Base-by-base conservation (phyloP, 2,329 filamentous ascomycete species). In the Aphanoascus verrucosus region DNA sequence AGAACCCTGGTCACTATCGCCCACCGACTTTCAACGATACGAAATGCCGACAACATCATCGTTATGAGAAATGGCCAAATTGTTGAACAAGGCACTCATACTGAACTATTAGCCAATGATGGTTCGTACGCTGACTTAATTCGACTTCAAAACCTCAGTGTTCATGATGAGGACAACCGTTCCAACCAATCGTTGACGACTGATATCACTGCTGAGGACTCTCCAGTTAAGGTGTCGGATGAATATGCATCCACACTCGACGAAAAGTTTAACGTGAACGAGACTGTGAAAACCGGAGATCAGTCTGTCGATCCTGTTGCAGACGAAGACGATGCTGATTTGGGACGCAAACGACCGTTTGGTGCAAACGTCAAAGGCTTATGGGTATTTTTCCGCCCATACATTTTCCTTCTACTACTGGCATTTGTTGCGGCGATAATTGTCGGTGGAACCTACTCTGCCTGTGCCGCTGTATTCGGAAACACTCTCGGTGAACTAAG, bases 381-480 rank as follows among this genome's bases (percentile, higher is more conserved):
- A 61, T 55, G 55, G 31, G 67, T 62, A 15, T 62, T 68, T 52
- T 56, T 72, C 4, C 65, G 71, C 15, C 75, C 74, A 0, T 71
- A 77, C 53, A 55, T 72, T 0, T 61, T 74, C 0, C 62, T 72
- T 5, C 63, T 81, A 0, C 51, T 74, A 1, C 43, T 77, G 7
- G 79, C 76, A 0, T 67, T 81, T 11, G 65, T 77, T 7, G 74
- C 73, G 4, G 72, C 78, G 0, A 65, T 71, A 44, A 66, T 82
- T 37, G 77, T 82, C 3, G 80, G 79, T 6, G 74, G 74, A 11
- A 76, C 79, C 0, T 83, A 79, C 62, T 77, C 77, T 15, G 78
- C 73, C 0, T 74, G 77, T 46, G 80, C 77, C 15, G 67, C 81
- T 4, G 77, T 84, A 40, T 82, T 84, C 55, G 81, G 80, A 44